Percentiles rank a stretch among this genome's conserved stretches.
These are phyloP conservation scores for Rhodotorula sp. DNA, from an alignment of 1,284 basidiomycete genomes.

Conservation along the genomic window DNA sequence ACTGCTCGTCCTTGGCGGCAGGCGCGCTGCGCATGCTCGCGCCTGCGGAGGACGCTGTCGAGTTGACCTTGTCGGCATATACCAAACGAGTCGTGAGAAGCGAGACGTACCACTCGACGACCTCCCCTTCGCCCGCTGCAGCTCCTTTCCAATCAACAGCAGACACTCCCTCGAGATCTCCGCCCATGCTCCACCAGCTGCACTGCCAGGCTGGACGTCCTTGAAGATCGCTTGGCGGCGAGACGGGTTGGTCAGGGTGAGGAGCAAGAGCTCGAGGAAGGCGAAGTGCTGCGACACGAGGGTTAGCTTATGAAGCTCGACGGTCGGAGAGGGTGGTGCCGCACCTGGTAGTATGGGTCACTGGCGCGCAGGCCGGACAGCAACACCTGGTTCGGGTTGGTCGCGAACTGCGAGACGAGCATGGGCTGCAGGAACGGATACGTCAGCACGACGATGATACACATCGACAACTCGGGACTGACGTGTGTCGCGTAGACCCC, in stretches of 20 bases:
- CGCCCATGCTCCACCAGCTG: slow-evolving; percentile 57
- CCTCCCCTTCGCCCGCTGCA: slow-evolving; percentile 52
- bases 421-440: slow-evolving; percentile 25
- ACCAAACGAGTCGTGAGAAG: neutral
- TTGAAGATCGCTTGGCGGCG: slow-evolving; percentile 62
- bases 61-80: neutral
- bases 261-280: slow-evolving; percentile 45
- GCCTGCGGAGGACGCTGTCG: neutral
- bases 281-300: slow-evolving; percentile 45
- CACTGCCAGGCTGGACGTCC: slow-evolving; percentile 61
- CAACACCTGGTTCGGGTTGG: slow-evolving; percentile 47
- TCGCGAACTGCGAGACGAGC: slow-evolving; percentile 37
- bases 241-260: slow-evolving; percentile 47
- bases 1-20: neutral
- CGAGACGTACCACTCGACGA: slow-evolving; percentile 15
- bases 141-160: slow-evolving; percentile 62
- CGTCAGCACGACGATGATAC: neutral
- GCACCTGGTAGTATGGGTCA: slow-evolving; percentile 47
- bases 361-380: slow-evolving; percentile 57
- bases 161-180: slow-evolving; percentile 61
- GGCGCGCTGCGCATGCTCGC: neutral
- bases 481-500: slow-evolving; percentile 40
- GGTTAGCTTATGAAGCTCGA: neutral
- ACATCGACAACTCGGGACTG: neutral
- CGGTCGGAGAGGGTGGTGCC: neutral